Evolutionary conservation across 768 basidiomycete genomes (phyloP), one percentile per base, ranked within the genome.

Genomic region (Hypsizygus marmoreus): DNA sequence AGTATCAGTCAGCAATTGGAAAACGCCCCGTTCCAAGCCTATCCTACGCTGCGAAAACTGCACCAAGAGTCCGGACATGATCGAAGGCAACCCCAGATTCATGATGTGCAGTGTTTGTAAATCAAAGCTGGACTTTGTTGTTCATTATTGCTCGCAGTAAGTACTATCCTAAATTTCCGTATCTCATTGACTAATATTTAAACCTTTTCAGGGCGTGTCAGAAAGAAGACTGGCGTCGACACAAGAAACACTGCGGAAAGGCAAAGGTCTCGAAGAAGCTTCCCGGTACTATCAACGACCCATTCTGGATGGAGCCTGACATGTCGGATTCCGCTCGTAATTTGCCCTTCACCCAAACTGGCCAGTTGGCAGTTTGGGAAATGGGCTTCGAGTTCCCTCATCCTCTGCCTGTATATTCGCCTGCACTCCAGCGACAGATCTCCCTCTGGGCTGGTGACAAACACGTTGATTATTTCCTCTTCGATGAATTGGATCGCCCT

Each of bases 61-160:
- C n/a, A n/a, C n/a, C n/a, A 53, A 47, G 32, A 56, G 26, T 17
- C 50, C 49, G n/a, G 51, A 46, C 14, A 54, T 56, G 14, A 48
- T 55, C 31, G 51, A 51, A 4, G 36, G 28, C 9, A 32, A 43
- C 35, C 13, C 22, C 13, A 51, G 50, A 20, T 60, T 55, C 40
- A 58, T 58, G 58, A n/a, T 55, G 31, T 60, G 58, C 45, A 51
- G 58, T 14, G 26, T 28, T 17, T 58, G 56, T 37, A 60, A 56
- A 34, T 1, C 43, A 16, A 56, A 58, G 33, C 49, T 56, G 6
- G 24, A 45, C 11, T 56, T 60, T 25, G 19, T 23, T 11, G 34
- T 58, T 4, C 45, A 58, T 37, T 58, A 55, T 51, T 60, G 58
- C 40, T 58, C 58, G 13, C 42, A 35, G 56, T 47, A 12, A 22